phyloP scores from a whole-genome alignment of 768 basidiomycete species.

The Pleurotus djamor region DNA sequence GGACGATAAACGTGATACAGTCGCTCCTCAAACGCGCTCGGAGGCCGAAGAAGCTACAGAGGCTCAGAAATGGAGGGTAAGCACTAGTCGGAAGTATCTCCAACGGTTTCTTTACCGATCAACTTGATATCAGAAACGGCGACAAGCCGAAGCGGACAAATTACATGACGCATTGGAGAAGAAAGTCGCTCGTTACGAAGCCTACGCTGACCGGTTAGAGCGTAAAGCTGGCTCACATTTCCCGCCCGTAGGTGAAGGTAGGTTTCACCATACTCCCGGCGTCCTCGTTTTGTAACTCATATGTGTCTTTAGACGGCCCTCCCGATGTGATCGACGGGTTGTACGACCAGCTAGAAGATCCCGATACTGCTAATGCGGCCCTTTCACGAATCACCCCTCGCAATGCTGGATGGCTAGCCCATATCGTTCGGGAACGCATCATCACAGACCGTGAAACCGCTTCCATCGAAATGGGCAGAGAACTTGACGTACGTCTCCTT shows the following conservation, averaged over 20 bases:
- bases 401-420: constrained; percentile 66
- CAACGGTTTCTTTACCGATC: too few relatives aligned
- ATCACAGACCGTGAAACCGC: constrained; percentile 47
- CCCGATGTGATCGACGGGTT: constrained; percentile 52
- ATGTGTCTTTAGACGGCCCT: constrained; percentile 26
- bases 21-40: constrained; percentile 49
- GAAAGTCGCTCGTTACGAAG: constrained; percentile 47
- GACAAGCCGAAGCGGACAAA: constrained; percentile 56
- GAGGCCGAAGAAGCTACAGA: constrained; percentile 65
- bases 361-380: constrained; percentile 37
- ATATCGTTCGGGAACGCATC: constrained; percentile 45
- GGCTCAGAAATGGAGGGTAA: constrained; percentile 72
- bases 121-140: constrained; percentile 41
- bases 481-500: constrained; percentile 59
- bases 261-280: too few relatives aligned
- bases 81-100: too few relatives aligned
- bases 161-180: constrained; percentile 58
- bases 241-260: constrained; percentile 37
- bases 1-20: constrained; percentile 41
- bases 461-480: constrained; percentile 63
- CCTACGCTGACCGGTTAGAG: constrained; percentile 67
- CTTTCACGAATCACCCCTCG: constrained; percentile 35
- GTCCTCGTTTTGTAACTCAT: constrained; percentile 5
- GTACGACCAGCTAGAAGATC: constrained; percentile 66
- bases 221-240: constrained; percentile 49